Evolutionary conservation across 768 basidiomycete genomes (phyloP).

Genomic region (Pulveroboletus sp.): DNA sequence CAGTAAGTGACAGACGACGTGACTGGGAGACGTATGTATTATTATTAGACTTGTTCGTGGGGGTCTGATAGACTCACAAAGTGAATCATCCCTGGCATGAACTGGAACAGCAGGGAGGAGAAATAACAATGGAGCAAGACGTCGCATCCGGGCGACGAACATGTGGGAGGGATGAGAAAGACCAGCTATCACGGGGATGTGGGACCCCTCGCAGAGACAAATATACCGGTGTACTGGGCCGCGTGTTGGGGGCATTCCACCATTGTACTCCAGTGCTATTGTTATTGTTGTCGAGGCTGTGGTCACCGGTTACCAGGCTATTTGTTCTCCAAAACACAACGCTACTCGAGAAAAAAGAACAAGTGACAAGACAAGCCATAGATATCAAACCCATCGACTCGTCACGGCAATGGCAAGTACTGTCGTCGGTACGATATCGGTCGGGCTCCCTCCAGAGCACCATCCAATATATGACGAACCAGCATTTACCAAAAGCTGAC

Average conservation of each 20-base stretch:
- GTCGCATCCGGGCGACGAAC: constrained; percentile 80
- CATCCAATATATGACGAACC: too few relatives aligned
- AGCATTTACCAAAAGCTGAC: too few relatives aligned
- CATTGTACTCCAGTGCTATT: constrained; percentile 30
- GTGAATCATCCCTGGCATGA: constrained; percentile 46
- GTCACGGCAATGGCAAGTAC: too few relatives aligned
- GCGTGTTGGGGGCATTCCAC: constrained; percentile 25
- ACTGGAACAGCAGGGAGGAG: constrained; percentile 36
- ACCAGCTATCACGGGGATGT: constrained; percentile 26
- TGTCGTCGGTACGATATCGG: too few relatives aligned
- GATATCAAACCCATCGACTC: too few relatives aligned
- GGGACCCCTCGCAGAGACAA: constrained; percentile 6
- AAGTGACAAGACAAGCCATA: too few relatives aligned
- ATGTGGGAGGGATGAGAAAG: constrained; percentile 34
- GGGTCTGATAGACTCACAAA: constrained; percentile 48
- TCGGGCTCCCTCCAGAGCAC: too few relatives aligned
- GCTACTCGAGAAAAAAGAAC: background rate
- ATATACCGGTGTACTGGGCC: constrained; percentile 25
- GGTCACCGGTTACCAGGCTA: constrained; percentile 8
- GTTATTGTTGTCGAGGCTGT: constrained; percentile 32
- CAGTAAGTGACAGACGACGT: constrained; percentile 89
- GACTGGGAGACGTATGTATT: constrained; percentile 39
- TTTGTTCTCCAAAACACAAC: constrained; percentile 21
- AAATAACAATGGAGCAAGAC: constrained; percentile 38
- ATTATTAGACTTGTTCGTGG: background rate